Evolutionary conservation across 2,329 filamentous ascomycete species (phyloP), one percentile per base, ranked within the genome.

Genomic region (Penicillium psychrosexuale): DNA sequence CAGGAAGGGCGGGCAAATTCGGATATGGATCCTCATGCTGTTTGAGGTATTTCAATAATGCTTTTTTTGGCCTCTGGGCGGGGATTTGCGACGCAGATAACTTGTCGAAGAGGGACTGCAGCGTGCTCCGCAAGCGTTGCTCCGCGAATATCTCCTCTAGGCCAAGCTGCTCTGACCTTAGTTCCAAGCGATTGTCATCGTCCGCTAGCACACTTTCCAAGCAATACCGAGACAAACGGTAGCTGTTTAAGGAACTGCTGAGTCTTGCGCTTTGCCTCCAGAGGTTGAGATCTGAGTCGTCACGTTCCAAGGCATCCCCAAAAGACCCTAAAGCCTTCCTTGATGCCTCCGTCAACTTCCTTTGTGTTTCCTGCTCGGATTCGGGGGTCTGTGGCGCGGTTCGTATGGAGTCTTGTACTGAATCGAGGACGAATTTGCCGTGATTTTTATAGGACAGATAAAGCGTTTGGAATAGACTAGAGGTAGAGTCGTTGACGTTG

Each of bases 401-500:
- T 30, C 65, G 63, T 22, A 81, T 61, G 40, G 75, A 80, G 71
- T 83, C 76, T 63, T 80, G 85, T 62, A 88, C 83, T 55, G 76
- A 78, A 69, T 99, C 93, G n/a, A 99, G 79, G 55, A 88, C 79
- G 68, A 96, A 97, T 68, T 97, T 90, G 39, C 91, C 94, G 74
- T 93, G 87, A 65, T 97, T 99, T 73, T 97, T 99, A 78, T 95
- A 91, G 1, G 93, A 89, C 8, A 99, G 82, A 67, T 96, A 97
- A 19, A 97, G 81, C 11, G 95, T 91, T 68, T 97, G 92, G 0
- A 90, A 87, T 9, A 97, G 78, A 68, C 88, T 94, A 15, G 87
- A 90, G 2, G 86, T 85, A 28, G 84, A 87, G 61, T 95, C 91
- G 46, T 84, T 83, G 47, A 86, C 84, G 55, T 82, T 83, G 28